Evolutionary conservation across 805 yeast genomes (phyloP).

Genomic region (Clavispora phyllophila): DNA sequence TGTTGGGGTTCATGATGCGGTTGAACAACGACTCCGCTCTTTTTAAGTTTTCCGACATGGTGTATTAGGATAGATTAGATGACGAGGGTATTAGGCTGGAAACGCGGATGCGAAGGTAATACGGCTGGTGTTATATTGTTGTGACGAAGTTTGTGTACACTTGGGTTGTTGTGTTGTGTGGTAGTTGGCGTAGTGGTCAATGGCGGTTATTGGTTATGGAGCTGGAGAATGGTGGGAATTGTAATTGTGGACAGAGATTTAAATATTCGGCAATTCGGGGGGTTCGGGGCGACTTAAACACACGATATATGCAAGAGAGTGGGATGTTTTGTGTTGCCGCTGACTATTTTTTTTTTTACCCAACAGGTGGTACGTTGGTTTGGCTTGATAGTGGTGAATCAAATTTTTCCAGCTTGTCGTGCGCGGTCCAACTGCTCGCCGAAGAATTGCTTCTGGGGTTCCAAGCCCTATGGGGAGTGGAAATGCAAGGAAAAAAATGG

Average conservation of each 20-base stretch:
- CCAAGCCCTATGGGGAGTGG: no score
- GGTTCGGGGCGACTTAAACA: not conserved
- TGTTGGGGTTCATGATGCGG: conserved; percentile 40
- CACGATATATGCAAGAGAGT: not conserved
- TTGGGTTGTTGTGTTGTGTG: not conserved
- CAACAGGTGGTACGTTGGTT: not conserved
- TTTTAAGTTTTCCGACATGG: conserved; percentile 42
- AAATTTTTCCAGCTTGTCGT: not conserved
- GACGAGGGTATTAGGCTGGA: not conserved
- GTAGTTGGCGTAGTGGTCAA: not conserved
- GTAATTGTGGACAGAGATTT: not conserved
- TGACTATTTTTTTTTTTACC: not conserved
- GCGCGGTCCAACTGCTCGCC: not conserved
- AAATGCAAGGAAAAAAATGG: no score
- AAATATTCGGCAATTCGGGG: not conserved
- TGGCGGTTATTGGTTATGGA: no score
- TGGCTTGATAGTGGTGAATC: not conserved
- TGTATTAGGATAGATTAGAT: not conserved
- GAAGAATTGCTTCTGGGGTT: no score
- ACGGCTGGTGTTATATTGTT: no score
- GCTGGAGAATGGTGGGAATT: no score
- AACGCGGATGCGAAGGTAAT: no score
- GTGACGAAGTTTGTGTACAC: no score
- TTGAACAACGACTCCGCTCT: conserved; percentile 44
- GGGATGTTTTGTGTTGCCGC: not conserved